Base-by-base conservation (phyloP, 2,329 filamentous ascomycete genomes). In the Harringtonia aguacate region DNA sequence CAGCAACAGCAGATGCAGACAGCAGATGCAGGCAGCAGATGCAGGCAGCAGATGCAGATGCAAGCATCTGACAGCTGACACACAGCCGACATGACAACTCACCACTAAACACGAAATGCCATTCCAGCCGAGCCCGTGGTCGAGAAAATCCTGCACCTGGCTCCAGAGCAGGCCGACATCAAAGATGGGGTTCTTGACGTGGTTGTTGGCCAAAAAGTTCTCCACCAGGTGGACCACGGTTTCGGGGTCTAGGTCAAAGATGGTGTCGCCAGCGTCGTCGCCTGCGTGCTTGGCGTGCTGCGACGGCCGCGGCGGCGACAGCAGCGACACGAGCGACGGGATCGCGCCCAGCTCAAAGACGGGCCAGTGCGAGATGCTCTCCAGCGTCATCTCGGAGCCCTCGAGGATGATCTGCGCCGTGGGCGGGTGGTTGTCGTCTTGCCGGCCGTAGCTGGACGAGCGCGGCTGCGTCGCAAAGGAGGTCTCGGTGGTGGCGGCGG, bases 151-250 rank as follows among this genome's bases (percentile, higher is more conserved):
- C 2, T 58, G 50, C 0, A 70, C 63, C 20, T 65, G 55, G 4
- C 56, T 57, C 3, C 67, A 60, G 0, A 65, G 61, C 0, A 58
- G 53, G 0, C 58, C 50, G 46, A 70, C 68, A 27, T 73, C 67
- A 0, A 74, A 52, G 3, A 73, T 67, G 0, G 72, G 71, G 40
- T 74, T 75, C 38, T 69, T 69, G 54, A 66, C 65, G 50, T 74
- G 70, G 1, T 71, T 66, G 36, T 68, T 58, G 8, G 59, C 53
- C 40, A 73, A 67, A 48, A 74, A 75, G 22, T 56, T 66, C 39
- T 69, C 63, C 1, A 72, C 53, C 3, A 71, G 56, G 21, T 42
- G 31, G 10, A 22, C 21, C 8, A 53, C 49, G 22, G 68, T 63
- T 21, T 65, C 56, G 1, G 42, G n/a, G 17, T 34, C 29, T 12